Evolutionary conservation across 352 stramenopile species (phyloP), one percentile per base, ranked within the genome.

Genomic region (Pythium guiyangense): DNA sequence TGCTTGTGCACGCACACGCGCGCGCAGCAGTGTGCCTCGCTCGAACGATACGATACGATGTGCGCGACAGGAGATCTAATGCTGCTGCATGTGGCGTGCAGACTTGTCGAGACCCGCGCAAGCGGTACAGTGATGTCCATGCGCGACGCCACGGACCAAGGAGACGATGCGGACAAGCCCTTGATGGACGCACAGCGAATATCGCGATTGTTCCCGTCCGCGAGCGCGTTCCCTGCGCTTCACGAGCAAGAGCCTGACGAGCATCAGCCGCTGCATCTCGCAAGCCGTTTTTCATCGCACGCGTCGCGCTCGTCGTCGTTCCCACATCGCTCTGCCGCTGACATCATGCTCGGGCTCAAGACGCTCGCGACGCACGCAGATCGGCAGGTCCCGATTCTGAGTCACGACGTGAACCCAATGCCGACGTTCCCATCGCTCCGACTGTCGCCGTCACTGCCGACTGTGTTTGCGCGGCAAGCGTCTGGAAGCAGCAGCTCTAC

Each of bases 301-400:
- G 40, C 55, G 18, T 4, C 39, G 5, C 39, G 39, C 39, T 44
- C 39, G 39, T 51, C 4, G 14, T 10, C 54, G 31, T 62, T 62
- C 42, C 57, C 43, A 6, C 54, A 71, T 48, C 55, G 52, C 27
- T 52, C 54, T 4, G 45, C 54, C 5, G 60, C 64, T 8, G 68
- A 77, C 47, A 39, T 66, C 42, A 69, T 78, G 67, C 64, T 71
- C 12, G 66, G 60, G 8, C 64, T 77, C 22, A 71, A 71, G 42
- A 68, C 66, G 37, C 66, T 74, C 35, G 66, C 63, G 27, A 59
- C 56, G 0, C 66, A 74, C 43, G 63, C 59, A 18, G 64, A 64
- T 26, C 20, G 55, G 11, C 64, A 71, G 44, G 34, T 35, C 12
- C 63, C 64, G 45, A 52, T 61, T 29, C 53, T 56, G 27, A 55